A percentile compares a stretch with the other conserved stretches of the same genome.
These are phyloP conservation scores for Claviceps africana DNA, from an alignment of 2,329 filamentous ascomycete genomes.

Conservation along the genomic window DNA sequence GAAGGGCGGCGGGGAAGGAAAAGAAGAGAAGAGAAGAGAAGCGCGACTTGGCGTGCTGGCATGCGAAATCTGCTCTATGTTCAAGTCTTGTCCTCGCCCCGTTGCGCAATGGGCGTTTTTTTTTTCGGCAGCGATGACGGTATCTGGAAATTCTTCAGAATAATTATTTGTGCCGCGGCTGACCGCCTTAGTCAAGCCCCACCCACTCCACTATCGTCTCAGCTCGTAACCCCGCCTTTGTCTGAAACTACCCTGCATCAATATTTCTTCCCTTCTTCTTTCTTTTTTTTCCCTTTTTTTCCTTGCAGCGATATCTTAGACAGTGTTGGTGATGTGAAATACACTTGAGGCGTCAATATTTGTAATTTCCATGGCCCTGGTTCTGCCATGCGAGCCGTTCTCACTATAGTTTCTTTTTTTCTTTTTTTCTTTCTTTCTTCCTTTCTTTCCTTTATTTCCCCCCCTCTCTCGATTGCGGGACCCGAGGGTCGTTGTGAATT, in stretches of 20 bases:
- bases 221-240: neutral
- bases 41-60: neutral
- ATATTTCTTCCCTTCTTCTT: neutral
- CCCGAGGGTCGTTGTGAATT: too few relatives aligned
- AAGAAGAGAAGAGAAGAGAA: neutral
- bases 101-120: neutral
- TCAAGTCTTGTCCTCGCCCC: neutral
- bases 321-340: too few relatives aligned
- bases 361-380: too few relatives aligned
- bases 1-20: too few relatives aligned
- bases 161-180: slow-evolving; percentile 1
- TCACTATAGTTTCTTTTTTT: too few relatives aligned
- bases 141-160: slow-evolving; percentile 1
- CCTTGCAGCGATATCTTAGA: neutral
- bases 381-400: too few relatives aligned
- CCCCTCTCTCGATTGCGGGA: too few relatives aligned
- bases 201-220: neutral
- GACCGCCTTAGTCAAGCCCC: slow-evolving; percentile 3
- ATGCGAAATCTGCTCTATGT: neutral
- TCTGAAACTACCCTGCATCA: neutral
- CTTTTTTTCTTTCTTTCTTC: too few relatives aligned
- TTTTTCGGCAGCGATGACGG: neutral
- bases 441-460: too few relatives aligned
- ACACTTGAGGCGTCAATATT: too few relatives aligned
- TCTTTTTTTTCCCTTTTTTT: neutral